Conservation (phyloP, 331 rosid genomes). For the Rosa hybrid region DNA sequence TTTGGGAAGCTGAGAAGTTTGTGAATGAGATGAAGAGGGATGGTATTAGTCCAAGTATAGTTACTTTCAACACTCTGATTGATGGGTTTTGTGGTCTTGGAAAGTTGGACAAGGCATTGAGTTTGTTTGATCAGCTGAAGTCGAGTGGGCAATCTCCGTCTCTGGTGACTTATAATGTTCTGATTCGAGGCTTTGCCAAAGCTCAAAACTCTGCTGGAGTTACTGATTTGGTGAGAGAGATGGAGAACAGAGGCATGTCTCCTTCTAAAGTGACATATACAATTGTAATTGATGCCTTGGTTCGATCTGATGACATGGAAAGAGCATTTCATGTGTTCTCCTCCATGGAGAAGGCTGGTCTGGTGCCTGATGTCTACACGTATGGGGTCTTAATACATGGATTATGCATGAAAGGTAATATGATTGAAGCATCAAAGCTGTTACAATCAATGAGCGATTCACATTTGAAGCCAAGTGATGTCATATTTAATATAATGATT, state of each 20-base stretch:
- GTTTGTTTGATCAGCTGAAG: conserved; percentile 61
- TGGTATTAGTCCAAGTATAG: conserved; percentile 56
- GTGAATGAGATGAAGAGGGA: conserved; percentile 41
- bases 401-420: conserved; percentile 56
- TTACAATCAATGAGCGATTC: conserved; percentile 53
- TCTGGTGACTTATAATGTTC: conserved; percentile 63
- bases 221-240: conserved; percentile 59
- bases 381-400: conserved; percentile 76
- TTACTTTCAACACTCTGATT: conserved; percentile 61
- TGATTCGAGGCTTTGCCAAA: conserved; percentile 59
- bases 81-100: conserved; percentile 65
- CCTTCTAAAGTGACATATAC: conserved; percentile 80
- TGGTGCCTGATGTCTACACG: conserved; percentile 57
- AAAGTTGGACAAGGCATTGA: conserved; percentile 57
- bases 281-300: conserved; percentile 57
- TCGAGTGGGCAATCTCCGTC: conserved; percentile 60
- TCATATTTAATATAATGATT: conserved; percentile 64
- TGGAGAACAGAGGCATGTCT: conserved; percentile 61
- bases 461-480: conserved; percentile 59
- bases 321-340: conserved; percentile 56
- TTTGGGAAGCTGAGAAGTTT: conserved; percentile 55
- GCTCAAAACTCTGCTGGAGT: conserved; percentile 47
- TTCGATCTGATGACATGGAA: conserved; percentile 44
- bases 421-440: conserved; percentile 70
- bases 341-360: conserved; percentile 71